Conservation (phyloP, 352 stramenopile genomes). For the Pythium sp. region DNA sequence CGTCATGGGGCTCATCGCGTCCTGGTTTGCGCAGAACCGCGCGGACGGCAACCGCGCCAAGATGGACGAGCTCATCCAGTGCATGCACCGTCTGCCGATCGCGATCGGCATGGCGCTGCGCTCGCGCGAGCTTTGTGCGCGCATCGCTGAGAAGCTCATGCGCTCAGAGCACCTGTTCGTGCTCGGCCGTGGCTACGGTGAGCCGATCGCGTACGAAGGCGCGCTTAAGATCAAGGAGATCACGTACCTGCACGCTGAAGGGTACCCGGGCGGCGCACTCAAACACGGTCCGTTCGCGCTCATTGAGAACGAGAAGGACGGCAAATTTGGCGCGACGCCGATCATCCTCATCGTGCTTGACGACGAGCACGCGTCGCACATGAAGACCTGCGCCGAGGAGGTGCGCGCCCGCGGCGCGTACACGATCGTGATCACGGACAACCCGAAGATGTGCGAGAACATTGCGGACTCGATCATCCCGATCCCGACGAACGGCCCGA, state of each 20-base stretch:
- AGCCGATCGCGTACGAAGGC: constrained; percentile 96
- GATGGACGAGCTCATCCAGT: constrained; percentile 90
- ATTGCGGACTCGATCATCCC: constrained; percentile 92
- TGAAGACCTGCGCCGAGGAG: constrained; percentile 94
- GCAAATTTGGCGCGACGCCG: constrained; percentile 94
- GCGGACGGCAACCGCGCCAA: constrained; percentile 80
- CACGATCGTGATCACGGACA: constrained; percentile 98
- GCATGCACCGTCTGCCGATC: constrained; percentile 96
- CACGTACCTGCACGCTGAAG: constrained; percentile 98
- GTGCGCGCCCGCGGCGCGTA: constrained; percentile 95
- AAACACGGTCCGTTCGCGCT: constrained; percentile 99
- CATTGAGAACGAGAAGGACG: constrained; percentile 93
- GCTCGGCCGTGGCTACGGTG: constrained; percentile 91
- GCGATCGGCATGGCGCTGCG: constrained; percentile 97
- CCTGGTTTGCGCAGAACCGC: constrained; percentile 91
- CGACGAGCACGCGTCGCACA: constrained; percentile 95
- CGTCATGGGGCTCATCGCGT: constrained; percentile 87
- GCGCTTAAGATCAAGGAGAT: constrained; percentile 99
- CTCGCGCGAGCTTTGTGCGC: constrained; percentile 88
- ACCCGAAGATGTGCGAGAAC: constrained; percentile 90
- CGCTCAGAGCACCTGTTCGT: constrained; percentile 95
- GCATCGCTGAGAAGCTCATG: constrained; percentile 86
- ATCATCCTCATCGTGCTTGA: constrained; percentile 98
- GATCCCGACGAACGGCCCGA: constrained; percentile 95
- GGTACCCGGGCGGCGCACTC: constrained; percentile 96